phyloP scores from a whole-genome alignment of 2,329 filamentous ascomycete species.

The Escovopsis sp. region DNA sequence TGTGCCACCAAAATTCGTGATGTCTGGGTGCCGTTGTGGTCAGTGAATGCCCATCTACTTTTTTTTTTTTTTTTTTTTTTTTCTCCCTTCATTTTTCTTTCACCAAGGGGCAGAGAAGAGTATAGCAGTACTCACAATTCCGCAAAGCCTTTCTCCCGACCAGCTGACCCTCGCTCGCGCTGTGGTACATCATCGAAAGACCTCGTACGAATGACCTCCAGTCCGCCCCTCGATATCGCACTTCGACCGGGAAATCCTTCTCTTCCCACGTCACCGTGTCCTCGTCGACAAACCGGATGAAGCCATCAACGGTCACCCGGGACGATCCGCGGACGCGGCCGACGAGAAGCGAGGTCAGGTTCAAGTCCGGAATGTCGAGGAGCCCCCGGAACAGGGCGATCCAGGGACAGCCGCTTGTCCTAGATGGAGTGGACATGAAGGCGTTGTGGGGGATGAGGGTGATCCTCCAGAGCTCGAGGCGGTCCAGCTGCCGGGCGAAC shows the following conservation, averaged over 20 bases:
- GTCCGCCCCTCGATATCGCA: conserved; percentile 3
- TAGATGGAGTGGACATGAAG: background rate
- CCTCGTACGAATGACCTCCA: conserved; percentile 7
- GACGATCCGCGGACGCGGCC: conserved; percentile 9
- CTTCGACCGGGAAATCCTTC: conserved; percentile 11
- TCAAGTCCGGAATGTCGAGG: conserved; percentile 15
- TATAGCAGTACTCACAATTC: no score
- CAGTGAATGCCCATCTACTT: no score
- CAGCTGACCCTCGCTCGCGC: no score
- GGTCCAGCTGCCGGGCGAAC: conserved; percentile 28
- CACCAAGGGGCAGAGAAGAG: no score
- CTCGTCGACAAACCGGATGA: no score
- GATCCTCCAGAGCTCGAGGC: conserved; percentile 32
- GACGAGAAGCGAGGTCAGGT: conserved; percentile 20
- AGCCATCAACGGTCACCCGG: no score
- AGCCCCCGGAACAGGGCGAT: conserved; percentile 22
- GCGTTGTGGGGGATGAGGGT: conserved; percentile 9
- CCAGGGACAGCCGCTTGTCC: conserved; percentile 23
- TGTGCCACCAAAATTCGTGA: no score
- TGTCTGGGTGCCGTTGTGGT: no score
- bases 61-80: no score
- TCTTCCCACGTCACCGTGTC: no score
- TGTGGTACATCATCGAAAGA: background rate
- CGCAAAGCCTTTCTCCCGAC: no score
- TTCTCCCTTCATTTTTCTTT: no score